Evolutionary conservation across 2,329 filamentous ascomycete genomes (phyloP), one percentile per base, ranked within the genome.

Genomic region (Xylariaceae sp.): DNA sequence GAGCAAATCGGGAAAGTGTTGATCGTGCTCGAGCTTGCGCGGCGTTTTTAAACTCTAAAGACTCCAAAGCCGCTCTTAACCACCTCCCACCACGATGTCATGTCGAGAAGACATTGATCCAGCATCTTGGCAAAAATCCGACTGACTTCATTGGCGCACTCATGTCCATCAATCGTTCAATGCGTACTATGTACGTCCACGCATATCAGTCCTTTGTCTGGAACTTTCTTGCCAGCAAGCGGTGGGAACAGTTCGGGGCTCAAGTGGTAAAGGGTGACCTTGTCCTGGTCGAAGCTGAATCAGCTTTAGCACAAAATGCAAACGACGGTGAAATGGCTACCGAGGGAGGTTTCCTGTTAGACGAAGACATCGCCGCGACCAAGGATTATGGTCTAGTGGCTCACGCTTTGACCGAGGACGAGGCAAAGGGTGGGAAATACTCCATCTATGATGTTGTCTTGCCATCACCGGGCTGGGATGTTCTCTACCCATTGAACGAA

Each of bases 141-240:
- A 67, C 73, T 36, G 93, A 99, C 72, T 94, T 84, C 69, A 81
- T 90, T 55, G 92, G 92, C 20, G 91, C 94, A 1, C 73, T 99
- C 45, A 82, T 88, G 67, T 81, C 82, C 48, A 92, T 99, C 58
- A 89, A 88, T 20, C 83, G 92, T 15, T 91, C 89, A 42, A 78
- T 97, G 64, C 84, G 92, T 36, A 83, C 91, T 53, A 97, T 99
- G 89, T 99, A 97, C 69, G 87, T 96, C 13, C 94, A 99, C 71
- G 93, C 94, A 4, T 97, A 97, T 73, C 94, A 99, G 72, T 96
- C 90, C 5, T 83, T 92, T 30, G 86, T 99, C 7, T 99, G 93
- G 93, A 99, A 99, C 74, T 83, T 85, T 61, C 89, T 85, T 10
- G 90, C 85, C 1, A 91, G 89, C 60, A 85, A 88, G 63, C 88